Percentiles rank a stretch among this genome's conserved stretches.
phyloP scores from a whole-genome alignment of 225 moss, liverwort and hornwort species.

The Marchantia paleacea region DNA sequence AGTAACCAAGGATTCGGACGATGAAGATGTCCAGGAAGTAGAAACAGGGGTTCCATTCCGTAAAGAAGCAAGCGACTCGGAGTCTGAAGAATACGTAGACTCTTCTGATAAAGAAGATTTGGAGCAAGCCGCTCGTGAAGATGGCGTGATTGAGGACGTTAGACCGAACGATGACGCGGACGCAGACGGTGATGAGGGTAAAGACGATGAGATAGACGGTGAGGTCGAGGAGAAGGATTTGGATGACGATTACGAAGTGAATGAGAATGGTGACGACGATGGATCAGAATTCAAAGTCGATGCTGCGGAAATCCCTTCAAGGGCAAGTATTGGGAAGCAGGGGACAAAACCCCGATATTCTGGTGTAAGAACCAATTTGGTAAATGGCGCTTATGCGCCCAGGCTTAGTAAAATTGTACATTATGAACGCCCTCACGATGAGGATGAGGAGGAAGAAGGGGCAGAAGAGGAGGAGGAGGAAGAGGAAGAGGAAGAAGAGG shows the following conservation, averaged over 20 bases:
- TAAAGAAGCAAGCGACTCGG: constrained; percentile 68
- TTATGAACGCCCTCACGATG: constrained; percentile 19
- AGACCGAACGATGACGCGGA: constrained; percentile 35
- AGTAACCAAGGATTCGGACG: constrained; percentile 54
- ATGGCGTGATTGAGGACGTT: constrained; percentile 39
- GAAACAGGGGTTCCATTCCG: constrained; percentile 63
- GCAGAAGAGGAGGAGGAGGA: constrained; percentile 26
- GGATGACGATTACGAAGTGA: constrained; percentile 78
- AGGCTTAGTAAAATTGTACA: constrained; percentile 36
- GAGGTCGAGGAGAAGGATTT: constrained; percentile 78
- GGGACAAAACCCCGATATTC: constrained; percentile 28
- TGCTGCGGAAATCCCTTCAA: constrained; percentile 24
- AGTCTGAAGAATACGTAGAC: constrained; percentile 52
- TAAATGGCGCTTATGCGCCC: constrained; percentile 36
- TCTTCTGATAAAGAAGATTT: constrained; percentile 53
- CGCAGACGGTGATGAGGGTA: constrained; percentile 41
- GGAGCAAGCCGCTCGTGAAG: constrained; percentile 34
- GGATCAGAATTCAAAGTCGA: constrained; percentile 61
- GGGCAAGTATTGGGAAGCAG: constrained; percentile 26
- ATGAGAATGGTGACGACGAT: constrained; percentile 71
- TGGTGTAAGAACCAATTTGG: constrained; percentile 36
- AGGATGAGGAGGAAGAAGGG: constrained; percentile 25
- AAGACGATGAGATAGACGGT: constrained; percentile 58
- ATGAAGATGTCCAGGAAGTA: constrained; percentile 63
- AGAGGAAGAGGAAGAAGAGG: constrained; percentile 47